Evolutionary conservation across 345 rosid genomes (phyloP).

Genomic region (Bruguiera parviflora): DNA sequence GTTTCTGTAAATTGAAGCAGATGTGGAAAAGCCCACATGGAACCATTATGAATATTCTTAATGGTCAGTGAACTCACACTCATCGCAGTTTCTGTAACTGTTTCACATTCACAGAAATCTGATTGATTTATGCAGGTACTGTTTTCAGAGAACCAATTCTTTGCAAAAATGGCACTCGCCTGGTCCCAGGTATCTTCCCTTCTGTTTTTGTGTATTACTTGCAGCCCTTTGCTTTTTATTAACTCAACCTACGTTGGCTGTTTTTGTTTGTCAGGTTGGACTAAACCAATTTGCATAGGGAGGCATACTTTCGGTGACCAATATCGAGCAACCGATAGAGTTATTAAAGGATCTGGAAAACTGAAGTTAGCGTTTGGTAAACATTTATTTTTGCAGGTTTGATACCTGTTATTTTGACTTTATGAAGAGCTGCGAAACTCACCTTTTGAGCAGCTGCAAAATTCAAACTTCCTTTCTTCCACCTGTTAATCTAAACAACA

Average conservation of each 20-base stretch:
- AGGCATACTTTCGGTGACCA: conserved; percentile 99
- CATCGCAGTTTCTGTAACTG: background rate
- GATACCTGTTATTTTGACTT: background rate
- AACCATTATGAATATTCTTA: conserved; percentile 87
- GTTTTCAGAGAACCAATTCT: conserved; percentile 95
- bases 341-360: conserved; percentile 81
- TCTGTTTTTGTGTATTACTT: background rate
- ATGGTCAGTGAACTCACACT: conserved; percentile 46
- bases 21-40: conserved; percentile 99
- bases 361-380: conserved; percentile 74
- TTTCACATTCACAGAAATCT: background rate
- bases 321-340: conserved; percentile 85
- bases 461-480: no score
- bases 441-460: no score
- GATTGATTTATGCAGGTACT: conserved; percentile 50
- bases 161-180: conserved; percentile 83
- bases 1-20: conserved; percentile 70
- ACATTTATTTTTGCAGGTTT: background rate
- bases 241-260: background rate
- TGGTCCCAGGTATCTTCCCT: conserved; percentile 46
- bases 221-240: background rate
- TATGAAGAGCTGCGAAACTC: no score
- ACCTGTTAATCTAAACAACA: no score
- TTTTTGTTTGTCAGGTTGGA: conserved; percentile 68
- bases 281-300: conserved; percentile 93